phyloP scores from a whole-genome alignment of 495 filamentous ascomycete genomes.

The Xylaria venustula region DNA sequence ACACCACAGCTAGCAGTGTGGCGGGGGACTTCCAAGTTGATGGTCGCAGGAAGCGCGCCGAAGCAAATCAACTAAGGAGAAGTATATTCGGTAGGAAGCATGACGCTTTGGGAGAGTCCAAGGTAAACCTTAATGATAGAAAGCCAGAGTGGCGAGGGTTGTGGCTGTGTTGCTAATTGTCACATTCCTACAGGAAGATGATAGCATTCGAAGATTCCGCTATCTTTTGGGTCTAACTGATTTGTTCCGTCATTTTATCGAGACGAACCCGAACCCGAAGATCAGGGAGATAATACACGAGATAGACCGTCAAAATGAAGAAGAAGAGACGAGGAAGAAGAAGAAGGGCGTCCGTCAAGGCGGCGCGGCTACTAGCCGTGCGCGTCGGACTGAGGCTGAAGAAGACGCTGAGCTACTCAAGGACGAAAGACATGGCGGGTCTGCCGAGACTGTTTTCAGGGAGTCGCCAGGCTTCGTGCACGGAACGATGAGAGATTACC shows the following conservation, averaged over 20 bases:
- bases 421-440: conserved; percentile 84
- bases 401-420: conserved; percentile 94
- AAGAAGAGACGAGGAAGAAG: conserved; percentile 68
- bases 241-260: conserved; percentile 98
- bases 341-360: conserved; percentile 73
- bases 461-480: conserved; percentile 88
- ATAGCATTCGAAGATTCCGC: conserved; percentile 90
- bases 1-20: conserved; percentile 86
- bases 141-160: not conserved
- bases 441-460: conserved; percentile 83
- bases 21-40: conserved; percentile 69
- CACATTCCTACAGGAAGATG: conserved; percentile 69
- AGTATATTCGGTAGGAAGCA: conserved; percentile 95
- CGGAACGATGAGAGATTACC: conserved; percentile 93
- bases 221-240: conserved; percentile 96
- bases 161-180: conserved; percentile 20
- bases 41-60: conserved; percentile 79
- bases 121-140: conserved; percentile 55
- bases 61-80: conserved; percentile 82
- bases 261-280: conserved; percentile 88
- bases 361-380: conserved; percentile 76
- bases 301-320: conserved; percentile 88
- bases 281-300: conserved; percentile 90
- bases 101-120: conserved; percentile 80
- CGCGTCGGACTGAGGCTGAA: conserved; percentile 91